Conservation (phyloP, 2,329 filamentous ascomycete genomes). For the Paramyrothecium roridum region DNA sequence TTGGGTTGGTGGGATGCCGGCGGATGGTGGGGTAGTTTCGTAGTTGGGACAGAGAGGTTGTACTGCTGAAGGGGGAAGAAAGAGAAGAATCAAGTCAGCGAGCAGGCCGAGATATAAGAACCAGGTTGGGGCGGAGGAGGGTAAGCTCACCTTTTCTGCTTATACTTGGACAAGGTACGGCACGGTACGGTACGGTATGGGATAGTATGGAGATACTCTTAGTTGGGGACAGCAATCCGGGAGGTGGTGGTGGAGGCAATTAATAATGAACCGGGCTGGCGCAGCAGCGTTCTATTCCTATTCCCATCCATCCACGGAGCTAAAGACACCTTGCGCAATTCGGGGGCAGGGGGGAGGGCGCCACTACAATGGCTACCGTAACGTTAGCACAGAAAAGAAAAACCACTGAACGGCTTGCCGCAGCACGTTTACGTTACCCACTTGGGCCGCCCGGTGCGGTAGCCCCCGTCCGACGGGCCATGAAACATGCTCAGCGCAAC, state of each 20-base stretch:
- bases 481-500: neutral
- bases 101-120: neutral
- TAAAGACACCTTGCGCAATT: too few relatives aligned
- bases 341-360: too few relatives aligned
- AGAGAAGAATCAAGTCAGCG: neutral
- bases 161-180: neutral
- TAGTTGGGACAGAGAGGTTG: neutral
- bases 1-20: conserved; percentile 5
- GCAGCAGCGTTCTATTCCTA: too few relatives aligned
- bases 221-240: too few relatives aligned
- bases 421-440: neutral
- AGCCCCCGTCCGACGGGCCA: neutral
- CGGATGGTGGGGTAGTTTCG: too few relatives aligned
- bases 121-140: neutral
- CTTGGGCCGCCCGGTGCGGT: neutral
- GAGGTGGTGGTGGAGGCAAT: too few relatives aligned
- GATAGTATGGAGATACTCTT: too few relatives aligned
- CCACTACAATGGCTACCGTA: too few relatives aligned
- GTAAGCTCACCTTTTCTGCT: neutral
- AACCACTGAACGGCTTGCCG: too few relatives aligned
- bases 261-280: too few relatives aligned
- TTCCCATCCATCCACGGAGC: too few relatives aligned
- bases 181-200: neutral
- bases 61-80: neutral
- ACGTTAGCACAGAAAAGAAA: too few relatives aligned